phyloP scores from a whole-genome alignment of 2,329 filamentous ascomycete genomes.

The Aspergillus thermomutatus region DNA sequence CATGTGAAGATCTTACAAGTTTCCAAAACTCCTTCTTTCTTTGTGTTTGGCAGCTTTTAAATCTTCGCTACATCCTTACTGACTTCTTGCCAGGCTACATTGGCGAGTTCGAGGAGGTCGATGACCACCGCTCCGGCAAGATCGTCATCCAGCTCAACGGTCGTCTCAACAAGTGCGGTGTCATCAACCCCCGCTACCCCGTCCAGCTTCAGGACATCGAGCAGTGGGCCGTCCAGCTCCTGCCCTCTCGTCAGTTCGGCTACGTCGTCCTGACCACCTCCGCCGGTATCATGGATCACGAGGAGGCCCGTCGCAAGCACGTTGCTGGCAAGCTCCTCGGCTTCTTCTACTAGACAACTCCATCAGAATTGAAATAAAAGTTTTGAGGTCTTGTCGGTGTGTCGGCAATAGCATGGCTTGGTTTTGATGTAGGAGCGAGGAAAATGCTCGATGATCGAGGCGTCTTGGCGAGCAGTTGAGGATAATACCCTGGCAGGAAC shows the following conservation, averaged over 20 bases:
- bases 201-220: constrained; percentile 95
- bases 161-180: constrained; percentile 98
- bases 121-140: constrained; percentile 99
- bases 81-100: constrained; percentile 77
- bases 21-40: constrained; percentile 59
- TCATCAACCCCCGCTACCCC: constrained; percentile 99
- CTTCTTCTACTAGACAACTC: constrained; percentile 85
- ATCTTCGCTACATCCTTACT: constrained; percentile 76
- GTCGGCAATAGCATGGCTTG: constrained; percentile 19
- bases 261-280: constrained; percentile 99
- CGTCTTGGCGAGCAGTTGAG: constrained; percentile 22
- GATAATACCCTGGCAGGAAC: constrained; percentile 22
- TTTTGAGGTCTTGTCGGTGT: constrained; percentile 28
- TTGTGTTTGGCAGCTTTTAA: constrained; percentile 88
- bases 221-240: constrained; percentile 99
- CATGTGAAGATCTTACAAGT: constrained; percentile 93
- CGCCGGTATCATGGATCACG: constrained; percentile 99
- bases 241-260: constrained; percentile 99
- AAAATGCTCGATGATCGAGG: constrained; percentile 17
- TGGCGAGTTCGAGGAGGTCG: constrained; percentile 98
- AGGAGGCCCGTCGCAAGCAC: constrained; percentile 98
- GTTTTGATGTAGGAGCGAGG: constrained; percentile 12
- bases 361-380: constrained; percentile 16
- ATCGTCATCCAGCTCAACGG: constrained; percentile 99
- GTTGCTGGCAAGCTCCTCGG: constrained; percentile 98